Base-by-base conservation (phyloP, 805 yeast genomes). In the Isabelozyma gotoi region DNA sequence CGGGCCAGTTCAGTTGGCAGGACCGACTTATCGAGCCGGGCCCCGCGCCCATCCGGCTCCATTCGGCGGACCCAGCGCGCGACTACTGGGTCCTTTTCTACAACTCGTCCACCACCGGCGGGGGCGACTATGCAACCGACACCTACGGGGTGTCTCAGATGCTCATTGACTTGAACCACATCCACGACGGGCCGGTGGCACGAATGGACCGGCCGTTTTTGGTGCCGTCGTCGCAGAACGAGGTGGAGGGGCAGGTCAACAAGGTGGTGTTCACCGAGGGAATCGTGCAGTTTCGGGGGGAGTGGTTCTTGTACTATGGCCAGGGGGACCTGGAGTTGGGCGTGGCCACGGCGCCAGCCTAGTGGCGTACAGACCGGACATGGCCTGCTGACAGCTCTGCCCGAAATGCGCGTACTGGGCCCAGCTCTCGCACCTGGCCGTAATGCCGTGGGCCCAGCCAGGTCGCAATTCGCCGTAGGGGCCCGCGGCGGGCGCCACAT, bases 181-280 rank as follows among this genome's bases (percentile, higher is more conserved):
- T 71, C 20, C 31, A 41, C 5, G 45, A 49, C 5, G 73, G 73
- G 7, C 76, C 76, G 3, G 37, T 68, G 19, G 71, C 73, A 4
- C 49, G 76, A 17, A 41, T 67, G 41, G 74, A 70, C 19, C 41
- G 44, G 17, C 76, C 76, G 2, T 47, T 63, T 33, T 49, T 71
- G 44, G 54, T 47, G 11, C 76, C 76, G 5, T 65, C 66, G 24
- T 47, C 48, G 38, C 43, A 48, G 12, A 67, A 71, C 41, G 76
- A 71, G 44, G 47, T 58, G 20, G 46, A 51, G 19, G 76, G 76
- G 2, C 74, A 68, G 46, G 75, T 71, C 17, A 58, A 69, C 47
- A 56, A 62, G 37, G 76, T 71, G 32, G 75, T 71, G 4, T 71
- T 71, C 45, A 66, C 73, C 43, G 74, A 68, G 45, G 76, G 76